These are phyloP conservation scores for Chytridiales sp. DNA, from an alignment of 371 early-diverging fungal genomes.

Conservation along the genomic window DNA sequence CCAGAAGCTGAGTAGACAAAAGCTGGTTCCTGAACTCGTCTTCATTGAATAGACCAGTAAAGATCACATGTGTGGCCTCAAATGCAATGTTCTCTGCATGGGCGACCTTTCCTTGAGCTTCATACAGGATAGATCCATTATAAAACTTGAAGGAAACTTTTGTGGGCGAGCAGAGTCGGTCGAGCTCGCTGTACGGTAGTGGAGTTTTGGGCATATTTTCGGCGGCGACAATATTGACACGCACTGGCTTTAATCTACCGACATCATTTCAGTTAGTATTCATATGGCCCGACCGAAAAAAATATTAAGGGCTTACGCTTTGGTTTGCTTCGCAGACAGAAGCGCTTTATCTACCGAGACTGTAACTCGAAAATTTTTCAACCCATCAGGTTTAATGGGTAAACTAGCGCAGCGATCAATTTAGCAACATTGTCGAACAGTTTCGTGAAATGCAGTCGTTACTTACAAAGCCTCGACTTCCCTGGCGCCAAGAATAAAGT, in stretches of 20 bases:
- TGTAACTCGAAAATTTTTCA: not conserved
- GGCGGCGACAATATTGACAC: constrained; percentile 8
- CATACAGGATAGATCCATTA: constrained; percentile 2
- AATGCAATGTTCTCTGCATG: constrained; percentile 6
- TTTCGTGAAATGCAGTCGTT: no score
- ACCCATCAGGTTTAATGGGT: constrained; percentile 2
- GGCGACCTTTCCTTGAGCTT: not conserved
- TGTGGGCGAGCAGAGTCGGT: constrained; percentile 12
- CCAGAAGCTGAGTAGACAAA: not conserved
- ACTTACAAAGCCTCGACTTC: constrained; percentile 7
- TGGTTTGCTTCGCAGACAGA: not conserved
- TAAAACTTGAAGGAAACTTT: constrained; percentile 14
- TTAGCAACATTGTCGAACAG: not conserved
- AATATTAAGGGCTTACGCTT: not conserved
- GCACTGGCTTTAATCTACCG: constrained; percentile 13
- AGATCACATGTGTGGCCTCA: constrained; percentile 13
- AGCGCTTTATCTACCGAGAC: not conserved
- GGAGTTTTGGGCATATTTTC: constrained; percentile 21
- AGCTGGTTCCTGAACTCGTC: constrained; percentile 2
- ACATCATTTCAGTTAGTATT: not conserved
- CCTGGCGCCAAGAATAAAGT: constrained; percentile 10
- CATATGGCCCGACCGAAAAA: no score
- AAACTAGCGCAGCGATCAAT: not conserved
- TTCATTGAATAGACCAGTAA: constrained; percentile 15
- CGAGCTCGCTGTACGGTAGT: constrained; percentile 4